A percentile compares a stretch with the other conserved stretches of the same genome.
These are phyloP conservation scores for Agrocybe pediades DNA, from an alignment of 768 basidiomycete species.

Conservation along the genomic window DNA sequence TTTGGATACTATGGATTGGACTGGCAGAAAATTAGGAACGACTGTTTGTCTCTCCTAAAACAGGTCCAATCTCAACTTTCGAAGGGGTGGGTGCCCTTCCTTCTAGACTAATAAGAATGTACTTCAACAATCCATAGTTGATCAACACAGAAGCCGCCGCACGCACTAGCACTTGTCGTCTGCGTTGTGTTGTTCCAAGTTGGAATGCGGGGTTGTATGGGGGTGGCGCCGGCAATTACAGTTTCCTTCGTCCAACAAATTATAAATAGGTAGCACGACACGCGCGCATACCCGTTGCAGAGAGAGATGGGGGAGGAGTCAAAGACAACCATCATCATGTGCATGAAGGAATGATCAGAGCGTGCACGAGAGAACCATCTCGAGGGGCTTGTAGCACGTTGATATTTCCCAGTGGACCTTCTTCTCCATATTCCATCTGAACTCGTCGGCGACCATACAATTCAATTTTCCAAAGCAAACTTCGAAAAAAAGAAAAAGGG, in stretches of 20 bases:
- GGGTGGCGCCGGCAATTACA: neutral
- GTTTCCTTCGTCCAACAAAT: neutral
- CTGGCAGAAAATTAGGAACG: no score
- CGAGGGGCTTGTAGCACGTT: neutral
- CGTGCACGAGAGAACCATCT: neutral
- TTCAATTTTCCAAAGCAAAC: neutral
- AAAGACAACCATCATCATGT: neutral
- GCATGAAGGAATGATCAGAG: neutral
- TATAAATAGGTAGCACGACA: neutral
- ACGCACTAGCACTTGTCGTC: neutral
- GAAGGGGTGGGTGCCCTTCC: no score
- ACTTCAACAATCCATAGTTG: no score
- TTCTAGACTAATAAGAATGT: no score
- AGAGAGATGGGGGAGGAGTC: neutral
- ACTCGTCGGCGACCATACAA: neutral
- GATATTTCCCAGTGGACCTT: neutral
- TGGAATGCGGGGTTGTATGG: neutral
- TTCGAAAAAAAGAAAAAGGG: no score
- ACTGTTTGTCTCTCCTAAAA: no score
- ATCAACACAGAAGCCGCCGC: no score
- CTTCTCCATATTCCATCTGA: neutral
- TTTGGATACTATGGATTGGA: no score
- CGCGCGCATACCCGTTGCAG: no score
- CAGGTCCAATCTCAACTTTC: no score
- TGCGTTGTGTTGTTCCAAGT: neutral